Evolutionary conservation across 2,329 filamentous ascomycete genomes (phyloP).

Genomic region (Ascochyta rabiei): DNA sequence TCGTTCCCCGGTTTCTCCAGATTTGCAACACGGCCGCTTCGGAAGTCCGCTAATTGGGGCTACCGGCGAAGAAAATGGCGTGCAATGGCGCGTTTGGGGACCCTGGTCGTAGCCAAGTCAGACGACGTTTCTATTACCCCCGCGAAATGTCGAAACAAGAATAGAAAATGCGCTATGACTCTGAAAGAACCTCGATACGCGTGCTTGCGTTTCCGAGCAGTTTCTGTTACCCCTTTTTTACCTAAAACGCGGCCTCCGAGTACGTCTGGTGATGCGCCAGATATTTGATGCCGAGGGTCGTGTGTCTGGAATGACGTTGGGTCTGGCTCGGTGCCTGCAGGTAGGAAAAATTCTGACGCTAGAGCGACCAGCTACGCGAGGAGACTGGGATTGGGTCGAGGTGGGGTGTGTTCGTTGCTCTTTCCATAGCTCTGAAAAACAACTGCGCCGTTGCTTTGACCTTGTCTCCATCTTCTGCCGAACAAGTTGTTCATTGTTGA

Average conservation of each 20-base stretch:
- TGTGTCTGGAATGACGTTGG: constrained; percentile 28
- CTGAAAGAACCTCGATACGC: constrained; percentile 20
- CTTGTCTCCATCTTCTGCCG: not conserved
- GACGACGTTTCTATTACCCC: constrained; percentile 29
- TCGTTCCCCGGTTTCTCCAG: constrained; percentile 20
- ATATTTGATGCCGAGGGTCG: constrained; percentile 15
- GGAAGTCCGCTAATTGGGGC: constrained; percentile 17
- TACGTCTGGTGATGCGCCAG: constrained; percentile 31
- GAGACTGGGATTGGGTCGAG: constrained; percentile 8
- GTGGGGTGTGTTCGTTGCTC: constrained; percentile 1
- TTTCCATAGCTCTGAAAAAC: not conserved
- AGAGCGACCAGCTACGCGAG: constrained; percentile 16
- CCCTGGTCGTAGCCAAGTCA: constrained; percentile 22
- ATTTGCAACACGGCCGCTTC: constrained; percentile 22
- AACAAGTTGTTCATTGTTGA: no score
- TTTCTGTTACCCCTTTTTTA: constrained; percentile 43
- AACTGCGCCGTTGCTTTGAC: not conserved
- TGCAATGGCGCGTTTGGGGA: constrained; percentile 26
- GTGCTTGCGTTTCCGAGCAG: constrained; percentile 18
- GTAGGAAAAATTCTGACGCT: constrained; percentile 26
- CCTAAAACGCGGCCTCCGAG: constrained; percentile 25
- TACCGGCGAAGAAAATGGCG: constrained; percentile 27
- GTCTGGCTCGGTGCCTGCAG: constrained; percentile 14
- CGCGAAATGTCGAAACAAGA: constrained; percentile 17
- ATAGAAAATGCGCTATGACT: constrained; percentile 27